Conservation (phyloP, 2,329 filamentous ascomycete genomes). For the Samsoniella hepiali region DNA sequence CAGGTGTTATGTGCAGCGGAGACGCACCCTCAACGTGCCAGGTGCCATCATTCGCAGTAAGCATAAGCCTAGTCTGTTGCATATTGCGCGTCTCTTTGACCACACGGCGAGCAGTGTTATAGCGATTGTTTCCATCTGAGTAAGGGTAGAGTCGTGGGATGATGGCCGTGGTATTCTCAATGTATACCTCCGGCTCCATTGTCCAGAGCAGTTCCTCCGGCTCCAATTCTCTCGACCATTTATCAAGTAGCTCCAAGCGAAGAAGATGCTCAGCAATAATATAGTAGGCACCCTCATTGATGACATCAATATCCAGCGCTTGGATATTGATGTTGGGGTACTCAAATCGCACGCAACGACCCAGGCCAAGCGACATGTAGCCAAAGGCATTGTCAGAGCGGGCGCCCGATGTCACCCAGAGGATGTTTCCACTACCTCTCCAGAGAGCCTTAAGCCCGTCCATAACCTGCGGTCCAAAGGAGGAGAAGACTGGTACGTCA, state of each 20-base stretch:
- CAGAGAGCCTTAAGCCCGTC: constrained; percentile 23
- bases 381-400: constrained; percentile 23
- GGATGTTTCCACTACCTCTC: constrained; percentile 20
- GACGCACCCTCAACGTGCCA: too few relatives aligned
- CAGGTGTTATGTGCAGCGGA: too few relatives aligned
- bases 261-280: not conserved
- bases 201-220: not conserved
- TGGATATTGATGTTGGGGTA: constrained; percentile 16
- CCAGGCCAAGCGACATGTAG: constrained; percentile 21
- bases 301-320: constrained; percentile 4
- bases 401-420: constrained; percentile 27
- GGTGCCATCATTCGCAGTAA: too few relatives aligned
- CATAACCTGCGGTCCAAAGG: constrained; percentile 32
- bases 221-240: not conserved
- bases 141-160: constrained; percentile 2
- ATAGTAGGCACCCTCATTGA: not conserved
- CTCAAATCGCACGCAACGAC: constrained; percentile 11
- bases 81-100: not conserved
- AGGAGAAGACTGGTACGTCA: constrained; percentile 26
- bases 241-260: not conserved
- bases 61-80: too few relatives aligned
- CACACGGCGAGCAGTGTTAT: not conserved
- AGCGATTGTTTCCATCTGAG: not conserved
- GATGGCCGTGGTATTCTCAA: not conserved
- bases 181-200: constrained; percentile 1